A percentile compares a stretch with the other conserved stretches of the same genome.
Evolutionary conservation across 2,329 filamentous ascomycete species (phyloP).

Genomic region (Stemphylium beticola): DNA sequence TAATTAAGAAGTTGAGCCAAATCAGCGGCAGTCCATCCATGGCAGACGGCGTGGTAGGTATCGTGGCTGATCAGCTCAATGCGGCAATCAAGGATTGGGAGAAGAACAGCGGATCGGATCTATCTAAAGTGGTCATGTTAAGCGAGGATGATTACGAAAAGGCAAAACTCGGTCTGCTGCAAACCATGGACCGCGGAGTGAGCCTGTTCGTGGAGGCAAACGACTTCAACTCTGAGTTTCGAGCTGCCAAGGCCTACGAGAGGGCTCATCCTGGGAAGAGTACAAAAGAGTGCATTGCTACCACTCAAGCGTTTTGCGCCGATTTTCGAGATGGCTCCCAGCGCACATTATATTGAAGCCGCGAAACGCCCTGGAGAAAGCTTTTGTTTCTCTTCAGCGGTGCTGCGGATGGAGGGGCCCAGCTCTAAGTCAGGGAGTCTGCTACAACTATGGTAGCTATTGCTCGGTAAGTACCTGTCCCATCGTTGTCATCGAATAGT

Average conservation of each 20-base stretch:
- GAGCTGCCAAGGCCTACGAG: background rate
- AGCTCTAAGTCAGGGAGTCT: too few species aligned
- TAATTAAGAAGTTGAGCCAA: background rate
- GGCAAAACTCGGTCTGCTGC: background rate
- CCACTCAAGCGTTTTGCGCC: background rate
- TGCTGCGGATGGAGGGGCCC: too few species aligned
- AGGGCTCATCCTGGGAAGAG: background rate
- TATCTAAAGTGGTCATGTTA: background rate
- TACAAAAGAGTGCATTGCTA: too few species aligned
- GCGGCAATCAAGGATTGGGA: background rate
- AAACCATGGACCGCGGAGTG: background rate
- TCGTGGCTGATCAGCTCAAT: background rate
- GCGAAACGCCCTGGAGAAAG: too few species aligned
- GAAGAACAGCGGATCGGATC: background rate
- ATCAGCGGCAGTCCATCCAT: background rate
- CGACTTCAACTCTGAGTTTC: background rate
- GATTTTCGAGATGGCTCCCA: too few species aligned
- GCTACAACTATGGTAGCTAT: too few species aligned
- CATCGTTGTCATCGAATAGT: too few species aligned
- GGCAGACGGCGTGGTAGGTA: background rate
- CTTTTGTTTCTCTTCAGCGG: too few species aligned
- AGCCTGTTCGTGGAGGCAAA: background rate
- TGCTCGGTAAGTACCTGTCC: too few species aligned
- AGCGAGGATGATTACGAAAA: background rate
- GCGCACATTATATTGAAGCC: too few species aligned